Evolutionary conservation across 2,329 filamentous ascomycete species (phyloP).

Genomic region (Nectriaceae sp.): DNA sequence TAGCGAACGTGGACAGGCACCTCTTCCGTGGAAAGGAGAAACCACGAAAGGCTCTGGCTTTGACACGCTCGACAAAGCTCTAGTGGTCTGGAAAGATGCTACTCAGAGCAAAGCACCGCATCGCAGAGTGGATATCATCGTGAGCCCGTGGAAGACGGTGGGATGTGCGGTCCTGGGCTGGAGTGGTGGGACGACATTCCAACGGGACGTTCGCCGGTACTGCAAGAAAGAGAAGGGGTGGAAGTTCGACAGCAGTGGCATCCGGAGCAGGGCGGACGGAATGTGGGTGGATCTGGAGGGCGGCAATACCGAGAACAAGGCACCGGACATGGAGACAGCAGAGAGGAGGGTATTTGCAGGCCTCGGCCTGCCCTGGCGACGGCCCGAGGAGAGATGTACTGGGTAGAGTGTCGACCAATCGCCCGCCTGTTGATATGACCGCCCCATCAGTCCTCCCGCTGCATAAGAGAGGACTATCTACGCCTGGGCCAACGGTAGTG

Average conservation of each 20-base stretch:
- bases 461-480: too few relatives aligned
- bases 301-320: constrained; percentile 38
- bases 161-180: constrained; percentile 89
- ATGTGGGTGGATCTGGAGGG: constrained; percentile 72
- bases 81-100: constrained; percentile 80
- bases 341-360: constrained; percentile 81
- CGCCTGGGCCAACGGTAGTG: too few relatives aligned
- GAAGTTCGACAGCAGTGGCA: constrained; percentile 91
- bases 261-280: constrained; percentile 68
- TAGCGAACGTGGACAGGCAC: constrained; percentile 69
- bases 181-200: constrained; percentile 86
- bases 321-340: constrained; percentile 68
- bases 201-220: constrained; percentile 81
- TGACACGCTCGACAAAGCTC: constrained; percentile 85
- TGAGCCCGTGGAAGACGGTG: constrained; percentile 84
- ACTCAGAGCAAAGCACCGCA: constrained; percentile 49
- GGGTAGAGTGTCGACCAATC: constrained; percentile 43
- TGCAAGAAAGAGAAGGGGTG: constrained; percentile 70
- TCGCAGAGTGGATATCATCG: constrained; percentile 87
- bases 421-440: too few relatives aligned
- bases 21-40: constrained; percentile 54
- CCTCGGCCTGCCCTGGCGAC: constrained; percentile 67
- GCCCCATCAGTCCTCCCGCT: too few relatives aligned
- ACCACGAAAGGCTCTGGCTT: constrained; percentile 61
- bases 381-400: constrained; percentile 69